These are phyloP conservation scores for Wilhelminamyces savonicus DNA, from an alignment of 805 yeast species.

Conservation along the genomic window DNA sequence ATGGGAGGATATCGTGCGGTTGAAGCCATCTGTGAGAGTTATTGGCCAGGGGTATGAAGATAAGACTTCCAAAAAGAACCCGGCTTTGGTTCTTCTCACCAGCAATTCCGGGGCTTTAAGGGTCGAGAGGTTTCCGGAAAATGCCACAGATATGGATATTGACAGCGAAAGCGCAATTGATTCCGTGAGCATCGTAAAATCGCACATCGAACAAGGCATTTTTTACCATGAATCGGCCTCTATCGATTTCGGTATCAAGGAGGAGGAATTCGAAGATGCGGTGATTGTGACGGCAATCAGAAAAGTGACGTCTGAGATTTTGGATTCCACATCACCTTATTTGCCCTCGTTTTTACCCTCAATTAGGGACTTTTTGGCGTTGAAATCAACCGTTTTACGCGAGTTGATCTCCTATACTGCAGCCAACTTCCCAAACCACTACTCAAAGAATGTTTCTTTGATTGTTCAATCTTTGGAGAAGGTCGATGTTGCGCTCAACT, in stretches of 20 bases:
- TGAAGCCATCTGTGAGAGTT: slow-evolving; percentile 47
- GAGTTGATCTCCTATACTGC: slow-evolving; percentile 41
- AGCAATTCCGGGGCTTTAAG: slow-evolving; percentile 56
- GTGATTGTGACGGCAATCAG: slow-evolving; percentile 32
- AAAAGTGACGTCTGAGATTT: slow-evolving; percentile 48
- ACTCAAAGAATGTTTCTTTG: slow-evolving; percentile 30
- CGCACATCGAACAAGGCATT: slow-evolving; percentile 81
- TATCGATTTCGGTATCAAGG: slow-evolving; percentile 37
- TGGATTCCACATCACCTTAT: slow-evolving; percentile 49
- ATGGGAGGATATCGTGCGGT: slow-evolving; percentile 78
- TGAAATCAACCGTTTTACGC: slow-evolving; percentile 40
- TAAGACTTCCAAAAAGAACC: slow-evolving; percentile 21
- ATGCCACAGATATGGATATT: slow-evolving; percentile 4
- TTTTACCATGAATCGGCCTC: slow-evolving; percentile 49
- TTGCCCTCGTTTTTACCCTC: slow-evolving; percentile 50
- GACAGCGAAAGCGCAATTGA: slow-evolving; percentile 14
- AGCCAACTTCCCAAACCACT: slow-evolving; percentile 38
- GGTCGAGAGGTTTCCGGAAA: slow-evolving; percentile 41
- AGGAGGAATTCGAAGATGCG: slow-evolving; percentile 19
- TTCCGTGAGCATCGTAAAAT: slow-evolving; percentile 41
- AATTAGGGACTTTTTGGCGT: slow-evolving; percentile 42
- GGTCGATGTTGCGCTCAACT: slow-evolving; percentile 37
- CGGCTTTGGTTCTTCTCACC: slow-evolving; percentile 44
- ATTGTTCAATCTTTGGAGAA: slow-evolving; percentile 28
- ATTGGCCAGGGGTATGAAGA: slow-evolving; percentile 57